Percentiles rank a stretch among this genome's conserved stretches.
Conservation (phyloP, 108 stramenopile genomes). For the Stephanodiscus minutulus region DNA sequence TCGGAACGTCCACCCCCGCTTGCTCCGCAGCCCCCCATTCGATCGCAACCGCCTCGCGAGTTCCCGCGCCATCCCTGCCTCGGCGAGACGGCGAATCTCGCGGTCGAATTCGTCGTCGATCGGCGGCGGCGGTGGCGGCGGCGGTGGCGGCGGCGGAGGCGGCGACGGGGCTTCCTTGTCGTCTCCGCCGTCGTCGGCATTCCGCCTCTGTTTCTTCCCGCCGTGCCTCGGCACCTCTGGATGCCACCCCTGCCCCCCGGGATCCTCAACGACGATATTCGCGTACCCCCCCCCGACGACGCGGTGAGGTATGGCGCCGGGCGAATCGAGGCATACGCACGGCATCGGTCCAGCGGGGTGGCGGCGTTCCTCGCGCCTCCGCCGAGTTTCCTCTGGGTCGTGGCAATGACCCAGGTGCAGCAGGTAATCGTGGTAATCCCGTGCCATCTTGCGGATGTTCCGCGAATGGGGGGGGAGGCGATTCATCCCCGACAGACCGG, state of each 20-base stretch:
- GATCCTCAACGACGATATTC: neutral
- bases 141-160: too few species aligned
- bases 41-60: neutral
- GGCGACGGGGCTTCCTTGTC: too few species aligned
- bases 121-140: too few species aligned
- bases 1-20: constrained; percentile 36
- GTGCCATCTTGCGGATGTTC: constrained; percentile 23
- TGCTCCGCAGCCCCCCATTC: neutral
- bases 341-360: neutral
- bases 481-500: constrained; percentile 28
- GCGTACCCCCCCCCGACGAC: neutral
- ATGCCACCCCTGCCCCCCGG: too few species aligned
- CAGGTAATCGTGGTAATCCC: constrained; percentile 1
- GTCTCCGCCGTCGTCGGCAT: too few species aligned
- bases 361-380: neutral
- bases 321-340: constrained; percentile 44
- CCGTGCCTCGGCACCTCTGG: too few species aligned
- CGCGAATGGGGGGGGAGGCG: constrained; percentile 38
- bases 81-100: neutral
- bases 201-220: too few species aligned
- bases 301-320: neutral
- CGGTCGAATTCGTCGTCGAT: neutral
- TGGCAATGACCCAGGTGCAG: too few species aligned
- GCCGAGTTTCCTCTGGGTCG: too few species aligned
- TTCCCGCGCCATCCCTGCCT: too few species aligned